phyloP scores from a whole-genome alignment of 2,329 filamentous ascomycete species.

The Epichloe hybrida region DNA sequence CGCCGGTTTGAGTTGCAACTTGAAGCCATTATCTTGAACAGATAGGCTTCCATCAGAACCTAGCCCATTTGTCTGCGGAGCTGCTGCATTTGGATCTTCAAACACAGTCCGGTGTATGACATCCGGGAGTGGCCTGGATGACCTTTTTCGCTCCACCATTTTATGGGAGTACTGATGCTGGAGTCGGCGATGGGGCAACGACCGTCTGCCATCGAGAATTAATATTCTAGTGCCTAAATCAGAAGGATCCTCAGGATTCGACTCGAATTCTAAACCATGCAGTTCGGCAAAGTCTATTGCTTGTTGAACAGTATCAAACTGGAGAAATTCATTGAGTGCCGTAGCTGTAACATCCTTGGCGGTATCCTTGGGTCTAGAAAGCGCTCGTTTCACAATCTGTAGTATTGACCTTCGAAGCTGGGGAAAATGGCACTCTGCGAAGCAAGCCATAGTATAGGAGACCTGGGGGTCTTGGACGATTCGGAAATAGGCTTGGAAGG shows the following conservation, averaged over 20 bases:
- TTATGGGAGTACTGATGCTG: constrained; percentile 41
- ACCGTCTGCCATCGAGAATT: constrained; percentile 28
- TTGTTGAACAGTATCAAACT: constrained; percentile 54
- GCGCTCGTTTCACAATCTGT: constrained; percentile 38
- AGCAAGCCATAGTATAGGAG: constrained; percentile 57
- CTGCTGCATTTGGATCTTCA: constrained; percentile 13
- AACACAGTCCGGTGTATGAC: constrained; percentile 43
- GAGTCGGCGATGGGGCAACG: constrained; percentile 34
- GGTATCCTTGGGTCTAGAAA: constrained; percentile 41
- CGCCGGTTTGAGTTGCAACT: neutral
- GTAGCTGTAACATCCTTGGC: constrained; percentile 46
- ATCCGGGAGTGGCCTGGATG: constrained; percentile 34
- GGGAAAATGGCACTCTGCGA: constrained; percentile 55
- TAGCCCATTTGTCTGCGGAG: constrained; percentile 5
- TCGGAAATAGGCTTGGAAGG: constrained; percentile 42
- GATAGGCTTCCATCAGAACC: constrained; percentile 17
- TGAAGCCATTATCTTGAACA: constrained; percentile 9
- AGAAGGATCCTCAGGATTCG: constrained; percentile 20
- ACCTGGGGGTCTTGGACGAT: constrained; percentile 42
- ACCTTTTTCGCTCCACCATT: constrained; percentile 49
- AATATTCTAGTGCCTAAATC: constrained; percentile 26
- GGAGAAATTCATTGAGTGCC: constrained; percentile 42
- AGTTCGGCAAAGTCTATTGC: constrained; percentile 50
- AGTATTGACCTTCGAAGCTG: constrained; percentile 45
- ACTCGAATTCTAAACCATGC: constrained; percentile 40